A percentile compares a stretch with the other conserved stretches of the same genome.
These are phyloP conservation scores for Cardamine occulta DNA, from an alignment of 345 rosid species.

Conservation along the genomic window DNA sequence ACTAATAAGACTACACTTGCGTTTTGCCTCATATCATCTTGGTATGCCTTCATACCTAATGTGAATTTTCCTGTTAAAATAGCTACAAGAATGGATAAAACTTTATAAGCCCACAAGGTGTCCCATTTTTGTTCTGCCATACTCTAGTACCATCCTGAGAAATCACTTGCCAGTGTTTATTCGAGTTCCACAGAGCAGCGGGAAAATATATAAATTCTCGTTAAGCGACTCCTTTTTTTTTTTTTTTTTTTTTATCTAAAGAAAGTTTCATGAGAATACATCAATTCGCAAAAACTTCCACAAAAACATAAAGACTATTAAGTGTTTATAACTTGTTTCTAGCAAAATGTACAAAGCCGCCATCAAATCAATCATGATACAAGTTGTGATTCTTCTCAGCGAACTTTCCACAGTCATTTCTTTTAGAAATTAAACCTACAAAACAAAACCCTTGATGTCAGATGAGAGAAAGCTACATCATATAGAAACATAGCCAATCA, in stretches of 20 bases:
- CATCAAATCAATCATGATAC: slow-evolving; percentile 13
- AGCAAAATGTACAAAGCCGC: slow-evolving; percentile 23
- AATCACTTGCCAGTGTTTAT: background rate
- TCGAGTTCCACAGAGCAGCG: background rate
- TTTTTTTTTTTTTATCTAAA: background rate
- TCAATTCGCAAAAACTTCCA: background rate
- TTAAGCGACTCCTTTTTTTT: background rate
- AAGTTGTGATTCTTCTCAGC: background rate
- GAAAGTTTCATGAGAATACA: background rate
- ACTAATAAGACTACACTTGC: background rate
- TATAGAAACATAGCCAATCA: background rate
- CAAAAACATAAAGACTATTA: background rate
- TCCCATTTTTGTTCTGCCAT: background rate
- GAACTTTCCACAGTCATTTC: slow-evolving; percentile 3
- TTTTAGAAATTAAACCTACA: slow-evolving; percentile 21
- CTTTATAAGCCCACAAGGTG: background rate
- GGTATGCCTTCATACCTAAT: background rate
- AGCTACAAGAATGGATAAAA: too few species aligned
- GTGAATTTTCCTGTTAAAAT: too few species aligned
- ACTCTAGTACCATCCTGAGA: background rate
- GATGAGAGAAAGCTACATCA: background rate
- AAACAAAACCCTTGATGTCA: slow-evolving; percentile 2
- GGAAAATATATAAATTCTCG: background rate
- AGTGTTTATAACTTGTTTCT: background rate
- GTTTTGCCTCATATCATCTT: background rate